Conservation (phyloP, 1,284 basidiomycete species). For the Rhodotorula sp. region DNA sequence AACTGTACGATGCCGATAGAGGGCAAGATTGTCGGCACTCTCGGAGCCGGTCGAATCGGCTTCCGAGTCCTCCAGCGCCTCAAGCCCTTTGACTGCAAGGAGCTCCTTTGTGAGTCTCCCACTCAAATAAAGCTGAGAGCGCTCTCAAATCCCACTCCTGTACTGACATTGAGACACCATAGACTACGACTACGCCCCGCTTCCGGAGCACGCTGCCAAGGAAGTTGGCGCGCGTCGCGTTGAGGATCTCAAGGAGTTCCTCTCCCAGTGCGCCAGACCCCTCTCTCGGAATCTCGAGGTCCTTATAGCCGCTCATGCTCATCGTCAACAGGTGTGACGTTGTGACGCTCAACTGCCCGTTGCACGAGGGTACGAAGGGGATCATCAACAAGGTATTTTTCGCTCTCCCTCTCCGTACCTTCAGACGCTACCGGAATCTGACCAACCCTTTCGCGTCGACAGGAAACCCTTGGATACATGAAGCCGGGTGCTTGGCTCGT, state of each 20-base stretch:
- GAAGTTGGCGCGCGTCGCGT: conserved; percentile 72
- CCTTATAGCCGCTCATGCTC: not conserved
- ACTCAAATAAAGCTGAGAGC: not conserved
- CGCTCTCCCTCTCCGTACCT: too few species aligned
- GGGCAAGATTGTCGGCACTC: not conserved
- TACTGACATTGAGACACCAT: not conserved
- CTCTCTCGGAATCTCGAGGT: not conserved
- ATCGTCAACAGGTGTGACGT: conserved; percentile 56
- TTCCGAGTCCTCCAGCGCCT: conserved; percentile 84
- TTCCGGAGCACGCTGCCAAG: conserved; percentile 70
- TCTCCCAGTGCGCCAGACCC: conserved; percentile 55
- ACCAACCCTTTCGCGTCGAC: conserved; percentile 49
- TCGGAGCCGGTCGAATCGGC: conserved; percentile 62
- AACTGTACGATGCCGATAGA: conserved; percentile 60
- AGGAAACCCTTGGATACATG: conserved; percentile 79
- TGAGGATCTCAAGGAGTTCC: conserved; percentile 79
- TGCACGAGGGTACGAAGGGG: conserved; percentile 81
- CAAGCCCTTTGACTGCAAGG: conserved; percentile 82
- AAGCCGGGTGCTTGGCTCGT: conserved; percentile 63
- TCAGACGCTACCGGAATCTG: not conserved
- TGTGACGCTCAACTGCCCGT: conserved; percentile 83
- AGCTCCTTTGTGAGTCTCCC: conserved; percentile 62
- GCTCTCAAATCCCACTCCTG: not conserved
- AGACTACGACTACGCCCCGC: conserved; percentile 71
- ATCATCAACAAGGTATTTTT: conserved; percentile 55